Base-by-base conservation (phyloP, 495 filamentous ascomycete species). In the Tuber microsphaerosporum region DNA sequence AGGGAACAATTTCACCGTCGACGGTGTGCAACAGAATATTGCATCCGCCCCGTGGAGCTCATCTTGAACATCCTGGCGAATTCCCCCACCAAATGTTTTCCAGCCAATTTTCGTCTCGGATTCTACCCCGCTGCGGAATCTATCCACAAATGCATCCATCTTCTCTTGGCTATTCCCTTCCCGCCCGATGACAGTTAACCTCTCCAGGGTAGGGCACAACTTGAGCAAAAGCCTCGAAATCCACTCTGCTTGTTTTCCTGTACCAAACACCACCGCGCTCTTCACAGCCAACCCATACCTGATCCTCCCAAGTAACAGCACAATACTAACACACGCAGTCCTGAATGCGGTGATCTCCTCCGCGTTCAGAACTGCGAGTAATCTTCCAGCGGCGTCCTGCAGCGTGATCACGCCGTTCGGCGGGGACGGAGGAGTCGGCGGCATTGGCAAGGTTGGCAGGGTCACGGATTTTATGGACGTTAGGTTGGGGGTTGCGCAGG, bases 231-330 rank as follows among this genome's bases (percentile, higher is more conserved):
- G 85, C 0, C 93, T 89, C 19, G 97, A 87, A 0, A 93, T 92
- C 94, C 94, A 99, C 84, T 92, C 93, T 17, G 95, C 95, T 84
- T 97, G 94, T 76, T 90, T 89, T 37, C 94, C 94, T 19, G 91
- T 89, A n/a, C 94, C 95, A 82, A 99, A 97, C 71, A 97, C 91
- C 42, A 90, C 88, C 3, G 97, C 77, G 17, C 90, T 93, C 78
- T 90, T 89, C 43, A 94, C 89, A 0, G 34, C 26, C 14, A 12
- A 26, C 2, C 74, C 74, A 26, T 69, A 39, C 70, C 87, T 85
- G 65, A 86, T 84, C 71, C 95, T 92, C 78, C 89, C 90, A 71
- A 86, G 88, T 70, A 97, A 88, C 0, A 97, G 86, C 82, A 92
- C 89, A 34, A 91, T 88, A 2, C 92, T 90, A 0, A 91, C 90